Evolutionary conservation across 2,329 filamentous ascomycete genomes (phyloP), one percentile per base, ranked within the genome.

Genomic region (Fusarium keratoplasticum): DNA sequence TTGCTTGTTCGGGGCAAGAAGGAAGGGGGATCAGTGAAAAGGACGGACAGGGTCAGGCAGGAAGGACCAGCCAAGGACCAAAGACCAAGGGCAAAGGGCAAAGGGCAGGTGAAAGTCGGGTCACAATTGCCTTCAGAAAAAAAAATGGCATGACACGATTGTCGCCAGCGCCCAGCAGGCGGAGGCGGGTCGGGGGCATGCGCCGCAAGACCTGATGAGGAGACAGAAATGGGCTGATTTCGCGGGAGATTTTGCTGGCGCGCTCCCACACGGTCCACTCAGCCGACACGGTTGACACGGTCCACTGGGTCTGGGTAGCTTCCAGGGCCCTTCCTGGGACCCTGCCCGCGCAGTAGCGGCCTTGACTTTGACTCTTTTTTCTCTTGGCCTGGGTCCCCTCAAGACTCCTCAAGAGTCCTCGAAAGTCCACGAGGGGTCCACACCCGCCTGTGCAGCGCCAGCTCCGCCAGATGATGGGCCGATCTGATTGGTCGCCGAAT

Each of bases 141-240:
- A 78, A 80, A 82, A 82, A 81, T 82, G 80, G 80, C 80, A 82
- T 82, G 80, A 82, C 79, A 76, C 68, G 79, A 78, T 79, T 76
- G 78, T 79, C 77, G 73, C 66, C 70, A 78, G 47, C 27, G 27
- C 27, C 47, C 25, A 52, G 76, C 68, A 77, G 77, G 78, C 77
- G 78, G 78, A 80, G 76, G 73, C 76, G 74, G 75, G 77, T 75
- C 73, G 71, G 69, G 61, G 73, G 67, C 61, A 66, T 66, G 69
- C 77, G 77, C 75, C 74, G 72, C 74, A 74, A 73, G 75, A 78
- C 75, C 77, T 78, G 77, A 78, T 71, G 76, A 78, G 77, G 79
- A 80, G 78, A 78, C 80, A 75, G 77, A 81, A 82, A 82, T 82
- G 80, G 80, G 79, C 80, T 82, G 80, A 82, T 82, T 76, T 80